Evolutionary conservation across 2,329 filamentous ascomycete species (phyloP), one percentile per base, ranked within the genome.

Genomic region (Tolypocladium ovalisporum): DNA sequence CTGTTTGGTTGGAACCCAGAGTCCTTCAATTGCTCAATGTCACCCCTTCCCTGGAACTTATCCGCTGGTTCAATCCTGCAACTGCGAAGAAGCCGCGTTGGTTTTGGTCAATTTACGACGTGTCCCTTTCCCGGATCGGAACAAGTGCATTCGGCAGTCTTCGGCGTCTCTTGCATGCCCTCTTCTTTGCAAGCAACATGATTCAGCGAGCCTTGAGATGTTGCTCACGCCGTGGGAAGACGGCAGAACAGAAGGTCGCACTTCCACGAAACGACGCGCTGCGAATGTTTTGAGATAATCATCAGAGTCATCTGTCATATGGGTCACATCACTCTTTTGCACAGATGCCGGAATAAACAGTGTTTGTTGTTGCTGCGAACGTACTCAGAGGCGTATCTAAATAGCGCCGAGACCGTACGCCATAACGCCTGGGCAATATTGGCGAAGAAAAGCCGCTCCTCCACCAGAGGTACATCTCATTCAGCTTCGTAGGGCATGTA

Each of bases 401-500:
- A 27, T 13, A 15, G 42, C 22, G 6, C 22, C 42, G 24, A 17
- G 24, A 49, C 4, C 27, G 24, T 17, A 47, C 44, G 24, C 42
- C 44, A 47, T 29, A 49, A 49, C 44, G 44, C 44, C 44, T 3
- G 29, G 44, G 44, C 44, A 13, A 29, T 49, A 49, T 47, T 19
- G 24, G 19, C 29, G 24, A 29, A 49, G 24, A 27, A 49, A n/a
- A 29, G 13, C 7, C 44, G 15, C 24, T 3, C 24, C 36, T 32
- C 13, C 6, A 1, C 1, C 12, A 39, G 34, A 52, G 8, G 29
- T 15, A 24, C 32, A 54, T 13, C 13, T 5, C n/a, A 3, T n/a
- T 39, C 66, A 96, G 73, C 91, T 97, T 81, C 94, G 89, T 68
- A 97, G 75, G 39, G 92, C 92, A 75, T 97, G 90, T 65, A 99